Evolutionary conservation across 257 asterid species (phyloP).

Genomic region (Fraxinus cuspidata): DNA sequence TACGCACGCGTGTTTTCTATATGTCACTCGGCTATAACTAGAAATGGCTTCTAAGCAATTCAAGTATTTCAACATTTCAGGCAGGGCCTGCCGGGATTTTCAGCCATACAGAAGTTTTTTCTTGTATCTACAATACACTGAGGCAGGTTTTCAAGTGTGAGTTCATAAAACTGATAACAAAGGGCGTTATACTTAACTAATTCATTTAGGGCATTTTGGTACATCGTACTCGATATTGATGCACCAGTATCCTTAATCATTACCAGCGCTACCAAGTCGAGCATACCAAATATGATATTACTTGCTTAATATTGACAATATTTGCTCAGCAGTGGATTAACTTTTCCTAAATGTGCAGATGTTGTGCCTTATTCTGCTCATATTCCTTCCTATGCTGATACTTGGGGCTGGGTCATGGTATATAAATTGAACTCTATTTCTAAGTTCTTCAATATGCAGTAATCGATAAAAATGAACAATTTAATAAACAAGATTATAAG

Average conservation of each 20-base stretch:
- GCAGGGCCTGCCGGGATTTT: slow-evolving; percentile 97
- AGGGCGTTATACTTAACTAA: background rate
- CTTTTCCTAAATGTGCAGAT: slow-evolving; percentile 50
- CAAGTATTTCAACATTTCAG: slow-evolving; percentile 30
- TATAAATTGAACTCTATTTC: slow-evolving; percentile 4
- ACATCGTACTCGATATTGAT: background rate
- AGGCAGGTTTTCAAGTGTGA: slow-evolving; percentile 92
- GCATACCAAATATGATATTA: background rate
- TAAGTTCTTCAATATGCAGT: background rate
- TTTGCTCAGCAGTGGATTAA: background rate
- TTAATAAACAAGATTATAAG: background rate
- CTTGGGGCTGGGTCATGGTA: slow-evolving; percentile 99
- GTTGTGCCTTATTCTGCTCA: slow-evolving; percentile 96
- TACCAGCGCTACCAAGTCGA: background rate
- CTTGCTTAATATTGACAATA: background rate
- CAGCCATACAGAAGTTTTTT: slow-evolving; percentile 89
- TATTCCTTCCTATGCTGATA: slow-evolving; percentile 91
- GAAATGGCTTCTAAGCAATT: background rate
- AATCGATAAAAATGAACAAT: background rate
- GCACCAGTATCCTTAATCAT: background rate
- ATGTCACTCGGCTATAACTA: background rate
- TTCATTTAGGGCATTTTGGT: background rate
- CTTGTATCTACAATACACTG: slow-evolving; percentile 85
- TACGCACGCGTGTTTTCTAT: background rate
- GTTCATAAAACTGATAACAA: slow-evolving; percentile 20